Evolutionary conservation across 441 rosid species (phyloP), one percentile per base, ranked within the genome.

Genomic region (Euphorbia schlechtendalii): DNA sequence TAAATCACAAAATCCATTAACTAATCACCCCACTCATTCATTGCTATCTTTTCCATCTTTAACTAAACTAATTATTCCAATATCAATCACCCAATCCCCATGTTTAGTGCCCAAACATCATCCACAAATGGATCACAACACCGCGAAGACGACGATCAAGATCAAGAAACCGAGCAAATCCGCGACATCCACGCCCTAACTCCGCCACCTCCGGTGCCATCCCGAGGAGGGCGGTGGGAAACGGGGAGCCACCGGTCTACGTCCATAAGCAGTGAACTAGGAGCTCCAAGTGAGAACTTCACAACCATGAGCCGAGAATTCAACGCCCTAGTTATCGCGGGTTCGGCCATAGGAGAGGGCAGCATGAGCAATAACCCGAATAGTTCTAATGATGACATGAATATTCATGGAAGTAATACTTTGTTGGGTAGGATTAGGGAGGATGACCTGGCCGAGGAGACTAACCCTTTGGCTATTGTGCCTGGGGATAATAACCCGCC

Each of bases 381-480:
- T 28, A 40, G 11, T 10, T 14, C 1, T 11, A 15, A 59, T 22
- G 61, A 25, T 18, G 49, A 59, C 22, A 68, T 65, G 5, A 64
- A 24, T 30, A 41, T 51, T 4, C 41, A 49, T 43, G 45, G 59
- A 21, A 63, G 30, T 15, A 72, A 53, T 34, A 78, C 63, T 77
- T 80, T 78, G 62, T 67, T 88, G 74, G 59, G 82, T 38, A 80
- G 85, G 81, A 88, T 92, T 53, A 80, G 94, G 0, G 98, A 92
- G 71, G 81, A 61, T 22, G 64, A 57, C 22, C 32, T 65, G 62
- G 78, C 68, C 0, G 85, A 81, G 66, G 98, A 92, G 62, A 73
- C 84, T 3, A 92, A 92, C 73, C 94, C 90, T 51, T 71, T 91
- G 71, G 98, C 98, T 71, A 88, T 92, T 13, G 96, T 92, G n/a